phyloP scores from a whole-genome alignment of 495 filamentous ascomycete genomes.

The Aspergillus campestris region DNA sequence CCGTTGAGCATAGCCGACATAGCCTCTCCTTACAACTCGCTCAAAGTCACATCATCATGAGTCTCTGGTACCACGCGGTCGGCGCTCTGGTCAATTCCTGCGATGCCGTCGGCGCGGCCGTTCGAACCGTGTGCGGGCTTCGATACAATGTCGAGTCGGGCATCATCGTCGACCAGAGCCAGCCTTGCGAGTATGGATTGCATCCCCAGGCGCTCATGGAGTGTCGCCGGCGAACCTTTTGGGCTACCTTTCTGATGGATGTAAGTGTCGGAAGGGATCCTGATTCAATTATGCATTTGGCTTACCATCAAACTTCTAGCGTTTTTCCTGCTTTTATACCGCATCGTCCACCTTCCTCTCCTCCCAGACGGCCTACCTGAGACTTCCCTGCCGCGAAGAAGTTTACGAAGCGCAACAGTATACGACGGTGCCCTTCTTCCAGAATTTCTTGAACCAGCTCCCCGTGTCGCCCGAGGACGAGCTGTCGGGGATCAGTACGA shows the following conservation, averaged over 20 bases:
- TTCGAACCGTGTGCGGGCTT: constrained; percentile 48
- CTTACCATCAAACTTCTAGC: constrained; percentile 19
- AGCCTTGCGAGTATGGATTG: constrained; percentile 47
- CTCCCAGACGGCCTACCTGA: constrained; percentile 51
- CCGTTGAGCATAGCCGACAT: constrained; percentile 41
- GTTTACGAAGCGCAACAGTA: constrained; percentile 49
- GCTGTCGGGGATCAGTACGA: constrained; percentile 36
- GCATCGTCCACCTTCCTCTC: constrained; percentile 31
- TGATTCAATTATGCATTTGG: background rate
- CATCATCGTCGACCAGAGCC: constrained; percentile 33
- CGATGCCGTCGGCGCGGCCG: constrained; percentile 51
- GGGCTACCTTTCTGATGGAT: constrained; percentile 56
- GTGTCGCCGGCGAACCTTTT: constrained; percentile 59
- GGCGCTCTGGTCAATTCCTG: constrained; percentile 45
- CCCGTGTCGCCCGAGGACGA: constrained; percentile 19
- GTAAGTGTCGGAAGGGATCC: constrained; percentile 24
- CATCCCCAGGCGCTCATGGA: constrained; percentile 51
- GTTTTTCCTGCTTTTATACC: constrained; percentile 49
- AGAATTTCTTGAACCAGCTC: constrained; percentile 33
- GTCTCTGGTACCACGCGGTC: constrained; percentile 54
- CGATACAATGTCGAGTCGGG: constrained; percentile 55
- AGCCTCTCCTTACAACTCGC: constrained; percentile 50
- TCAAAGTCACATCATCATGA: constrained; percentile 54
- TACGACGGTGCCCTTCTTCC: constrained; percentile 47
- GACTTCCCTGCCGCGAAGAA: constrained; percentile 50